Base-by-base conservation (phyloP, 495 filamentous ascomycete genomes). In the Daldinia caldariorum region DNA sequence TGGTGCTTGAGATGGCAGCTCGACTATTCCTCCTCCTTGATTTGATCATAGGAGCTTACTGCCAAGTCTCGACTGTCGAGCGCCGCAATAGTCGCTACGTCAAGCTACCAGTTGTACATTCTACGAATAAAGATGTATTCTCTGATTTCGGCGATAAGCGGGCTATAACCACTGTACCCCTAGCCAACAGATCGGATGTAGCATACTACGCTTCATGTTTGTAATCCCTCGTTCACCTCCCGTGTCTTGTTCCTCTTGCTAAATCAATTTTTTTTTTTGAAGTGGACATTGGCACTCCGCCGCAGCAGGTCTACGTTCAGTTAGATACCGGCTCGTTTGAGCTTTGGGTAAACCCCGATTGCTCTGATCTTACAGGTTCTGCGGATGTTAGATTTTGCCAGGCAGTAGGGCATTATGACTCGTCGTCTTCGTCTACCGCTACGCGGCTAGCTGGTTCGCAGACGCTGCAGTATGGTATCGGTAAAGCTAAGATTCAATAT, bases 281-380 rank as follows among this genome's bases (percentile, higher is more conserved):
- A 83, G 81, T 84, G 66, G 79, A 83, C 55, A 83, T 84, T 32
- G 82, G 83, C 35, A 83, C 81, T 12, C 83, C 82, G 34, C 74
- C 81, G 12, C 83, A 85, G 56, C 71, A 78, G 12, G 78, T 83
- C 13, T 84, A 75, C 69, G 81, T 82, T 6, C 83, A 85, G 71
- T 63, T 85, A 45, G 83, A 85, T 63, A 85, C 83, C 5, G 83
- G 82, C 26, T 84, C 82, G 9, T 84, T 84, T 67, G 82, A 85
- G 72, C 73, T 85, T 6, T 85, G 82, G 83, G 83, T 85, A 22
- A 85, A 85, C 64, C 83, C 83, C 0, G 78, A 83, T 67, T 85
- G 82, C 62, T 73, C 72, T 7, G 74, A 69, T 12, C 76, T 85
- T 22, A 16, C 58, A 14, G 72, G 72, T 2, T 66, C 68, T 4